Evolutionary conservation across 2,329 filamentous ascomycete species (phyloP).

Genomic region (Bisporella sp.): DNA sequence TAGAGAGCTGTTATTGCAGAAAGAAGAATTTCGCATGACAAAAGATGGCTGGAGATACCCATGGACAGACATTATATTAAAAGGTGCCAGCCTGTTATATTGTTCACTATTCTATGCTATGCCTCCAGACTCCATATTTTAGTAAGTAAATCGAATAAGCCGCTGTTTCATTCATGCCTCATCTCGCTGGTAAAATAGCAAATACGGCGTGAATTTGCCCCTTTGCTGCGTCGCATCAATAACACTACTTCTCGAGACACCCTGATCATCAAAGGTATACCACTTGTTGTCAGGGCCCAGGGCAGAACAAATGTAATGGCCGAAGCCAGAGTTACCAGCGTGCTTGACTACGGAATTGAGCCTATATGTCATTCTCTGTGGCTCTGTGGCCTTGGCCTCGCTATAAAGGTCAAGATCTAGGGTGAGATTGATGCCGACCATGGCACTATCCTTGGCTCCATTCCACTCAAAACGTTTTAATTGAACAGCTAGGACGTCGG

Average conservation of each 20-base stretch:
- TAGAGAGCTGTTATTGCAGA: too few relatives aligned
- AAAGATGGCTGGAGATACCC: too few relatives aligned
- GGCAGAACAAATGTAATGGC: slow-evolving; percentile 20
- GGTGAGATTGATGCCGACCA: slow-evolving; percentile 10
- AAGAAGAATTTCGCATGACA: too few relatives aligned
- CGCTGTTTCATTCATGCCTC: not conserved
- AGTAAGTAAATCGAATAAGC: too few relatives aligned
- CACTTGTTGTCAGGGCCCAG: slow-evolving; percentile 15
- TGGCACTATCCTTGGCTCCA: slow-evolving; percentile 15
- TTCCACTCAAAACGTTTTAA: slow-evolving; percentile 20
- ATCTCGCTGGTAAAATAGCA: slow-evolving; percentile 11
- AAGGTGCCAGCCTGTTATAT: too few relatives aligned
- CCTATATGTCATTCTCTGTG: slow-evolving; percentile 19
- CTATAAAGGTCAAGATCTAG: slow-evolving; percentile 21
- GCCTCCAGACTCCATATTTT: too few relatives aligned
- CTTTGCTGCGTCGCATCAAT: not conserved
- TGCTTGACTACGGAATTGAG: slow-evolving; percentile 26
- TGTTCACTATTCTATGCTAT: too few relatives aligned
- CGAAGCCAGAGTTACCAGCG: slow-evolving; percentile 9
- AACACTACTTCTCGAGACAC: slow-evolving; percentile 18
- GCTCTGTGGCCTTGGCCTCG: slow-evolving; percentile 3
- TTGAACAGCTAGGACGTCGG: slow-evolving; percentile 22
- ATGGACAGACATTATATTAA: too few relatives aligned
- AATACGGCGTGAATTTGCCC: slow-evolving; percentile 10
- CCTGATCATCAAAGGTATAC: slow-evolving; percentile 17